Evolutionary conservation across 73 alveolate genomes (phyloP).

Genomic region (Paramecium sonneborni): DNA sequence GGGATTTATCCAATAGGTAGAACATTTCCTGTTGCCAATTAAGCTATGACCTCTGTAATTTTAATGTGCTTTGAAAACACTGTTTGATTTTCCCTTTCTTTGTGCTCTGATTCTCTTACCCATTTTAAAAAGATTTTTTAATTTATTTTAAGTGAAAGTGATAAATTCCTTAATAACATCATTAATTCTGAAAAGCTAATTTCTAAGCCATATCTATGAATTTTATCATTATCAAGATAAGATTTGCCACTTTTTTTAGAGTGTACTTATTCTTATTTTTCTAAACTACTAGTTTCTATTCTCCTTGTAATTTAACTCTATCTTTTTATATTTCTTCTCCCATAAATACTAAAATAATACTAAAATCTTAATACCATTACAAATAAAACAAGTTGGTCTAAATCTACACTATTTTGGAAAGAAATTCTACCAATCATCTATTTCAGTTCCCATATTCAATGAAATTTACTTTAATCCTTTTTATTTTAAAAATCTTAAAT

Average conservation of each 20-base stretch:
- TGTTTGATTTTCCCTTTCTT: constrained; percentile 70
- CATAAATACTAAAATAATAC: neutral
- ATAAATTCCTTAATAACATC: constrained; percentile 27
- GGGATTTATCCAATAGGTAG: constrained; percentile 93
- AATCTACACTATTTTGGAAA: constrained; percentile 36
- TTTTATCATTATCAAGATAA: neutral
- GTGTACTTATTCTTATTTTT: neutral
- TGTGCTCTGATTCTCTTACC: constrained; percentile 62
- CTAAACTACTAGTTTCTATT: neutral
- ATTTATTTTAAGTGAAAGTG: constrained; percentile 38
- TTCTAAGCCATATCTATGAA: neutral
- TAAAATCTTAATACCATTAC: constrained; percentile 26
- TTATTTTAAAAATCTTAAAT: neutral
- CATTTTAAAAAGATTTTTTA: constrained; percentile 3
- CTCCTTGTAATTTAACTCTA: neutral
- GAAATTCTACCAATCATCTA: constrained; percentile 64
- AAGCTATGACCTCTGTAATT: constrained; percentile 70
- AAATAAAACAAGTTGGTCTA: constrained; percentile 61
- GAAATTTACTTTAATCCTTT: neutral
- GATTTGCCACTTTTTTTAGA: neutral
- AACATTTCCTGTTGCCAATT: constrained; percentile 94
- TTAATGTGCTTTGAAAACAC: constrained; percentile 66
- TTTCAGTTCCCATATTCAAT: constrained; percentile 11
- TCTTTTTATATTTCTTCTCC: neutral
- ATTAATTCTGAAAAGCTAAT: neutral